These are phyloP conservation scores for Tetracladium maxilliforme DNA, from an alignment of 2,329 filamentous ascomycete species.

Conservation along the genomic window DNA sequence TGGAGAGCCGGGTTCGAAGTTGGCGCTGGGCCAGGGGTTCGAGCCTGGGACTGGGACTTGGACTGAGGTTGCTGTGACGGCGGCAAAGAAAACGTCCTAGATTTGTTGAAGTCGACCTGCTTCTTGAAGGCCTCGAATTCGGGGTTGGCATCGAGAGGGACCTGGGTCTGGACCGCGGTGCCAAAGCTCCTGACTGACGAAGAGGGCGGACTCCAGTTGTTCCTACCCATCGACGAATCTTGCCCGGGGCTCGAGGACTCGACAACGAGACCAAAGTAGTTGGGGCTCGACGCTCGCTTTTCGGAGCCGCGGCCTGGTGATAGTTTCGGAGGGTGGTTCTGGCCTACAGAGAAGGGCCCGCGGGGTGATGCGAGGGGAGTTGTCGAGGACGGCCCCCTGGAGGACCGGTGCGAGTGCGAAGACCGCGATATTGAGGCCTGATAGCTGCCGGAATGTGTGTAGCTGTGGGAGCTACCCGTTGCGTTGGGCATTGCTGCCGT, in stretches of 20 bases:
- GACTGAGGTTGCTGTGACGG: too few relatives aligned
- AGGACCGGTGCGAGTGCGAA: too few relatives aligned
- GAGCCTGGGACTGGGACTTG: constrained; percentile 7
- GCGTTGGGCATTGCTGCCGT: too few relatives aligned
- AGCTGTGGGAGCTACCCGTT: too few relatives aligned
- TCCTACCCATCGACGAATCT: constrained; percentile 47
- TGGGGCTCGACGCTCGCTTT: constrained; percentile 51
- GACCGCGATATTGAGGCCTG: too few relatives aligned
- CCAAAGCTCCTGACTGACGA: constrained; percentile 58
- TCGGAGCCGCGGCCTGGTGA: constrained; percentile 22
- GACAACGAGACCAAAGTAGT: constrained; percentile 71
- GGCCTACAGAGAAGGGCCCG: constrained; percentile 36
- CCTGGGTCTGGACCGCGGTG: constrained; percentile 50
- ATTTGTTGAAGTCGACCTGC: constrained; percentile 56
- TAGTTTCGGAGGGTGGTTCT: constrained; percentile 34
- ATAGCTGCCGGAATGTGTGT: too few relatives aligned
- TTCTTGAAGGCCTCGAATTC: constrained; percentile 70
- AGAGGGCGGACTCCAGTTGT: constrained; percentile 62
- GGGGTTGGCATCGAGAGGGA: constrained; percentile 61
- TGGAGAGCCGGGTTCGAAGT: too few relatives aligned
- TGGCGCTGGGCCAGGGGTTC: too few relatives aligned
- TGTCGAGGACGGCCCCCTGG: too few relatives aligned
- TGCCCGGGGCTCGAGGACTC: constrained; percentile 45
- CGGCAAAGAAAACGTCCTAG: too few relatives aligned
- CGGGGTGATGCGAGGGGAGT: constrained; percentile 38